Percentiles rank a stretch among this genome's conserved stretches.
These are phyloP conservation scores for Podaxis mareebaensis DNA, from an alignment of 768 basidiomycete genomes.

Conservation along the genomic window DNA sequence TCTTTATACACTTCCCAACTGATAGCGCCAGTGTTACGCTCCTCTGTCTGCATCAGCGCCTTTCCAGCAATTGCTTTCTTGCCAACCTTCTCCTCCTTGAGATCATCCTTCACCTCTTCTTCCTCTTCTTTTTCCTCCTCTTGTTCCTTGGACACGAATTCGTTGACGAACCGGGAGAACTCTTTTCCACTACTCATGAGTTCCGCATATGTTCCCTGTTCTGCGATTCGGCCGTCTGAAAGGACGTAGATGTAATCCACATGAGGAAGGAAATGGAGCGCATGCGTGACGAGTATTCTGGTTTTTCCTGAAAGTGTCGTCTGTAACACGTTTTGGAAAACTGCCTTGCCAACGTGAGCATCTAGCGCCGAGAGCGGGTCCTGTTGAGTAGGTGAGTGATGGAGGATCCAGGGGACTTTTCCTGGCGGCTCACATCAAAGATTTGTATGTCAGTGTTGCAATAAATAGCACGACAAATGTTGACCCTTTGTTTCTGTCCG, in stretches of 20 bases:
- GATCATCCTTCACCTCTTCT: slow-evolving; percentile 31
- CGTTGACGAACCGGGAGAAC: slow-evolving; percentile 72
- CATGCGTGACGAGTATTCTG: slow-evolving; percentile 88
- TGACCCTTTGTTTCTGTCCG: slow-evolving; percentile 77
- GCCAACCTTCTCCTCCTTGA: slow-evolving; percentile 33
- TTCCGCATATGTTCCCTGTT: slow-evolving; percentile 77
- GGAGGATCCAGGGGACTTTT: background rate
- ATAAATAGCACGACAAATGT: slow-evolving; percentile 87
- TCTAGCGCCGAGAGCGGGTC: slow-evolving; percentile 91
- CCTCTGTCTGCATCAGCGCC: slow-evolving; percentile 80
- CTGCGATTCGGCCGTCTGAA: slow-evolving; percentile 73
- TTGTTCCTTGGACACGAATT: slow-evolving; percentile 75
- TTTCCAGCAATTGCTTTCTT: slow-evolving; percentile 41
- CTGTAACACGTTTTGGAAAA: slow-evolving; percentile 83
- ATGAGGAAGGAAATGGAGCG: slow-evolving; percentile 84
- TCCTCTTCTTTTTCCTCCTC: slow-evolving; percentile 47
- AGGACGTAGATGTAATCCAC: slow-evolving; percentile 87
- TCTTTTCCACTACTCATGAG: slow-evolving; percentile 64
- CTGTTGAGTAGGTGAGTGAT: slow-evolving; percentile 27
- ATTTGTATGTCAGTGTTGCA: slow-evolving; percentile 84
- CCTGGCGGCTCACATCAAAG: slow-evolving; percentile 58
- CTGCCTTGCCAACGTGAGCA: slow-evolving; percentile 86
- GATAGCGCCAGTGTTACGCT: slow-evolving; percentile 78
- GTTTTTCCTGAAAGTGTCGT: slow-evolving; percentile 68
- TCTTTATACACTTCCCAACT: slow-evolving; percentile 51